Evolutionary conservation across 2,329 filamentous ascomycete genomes (phyloP), one percentile per base, ranked within the genome.

Genomic region (Colletotrichum acutatum): DNA sequence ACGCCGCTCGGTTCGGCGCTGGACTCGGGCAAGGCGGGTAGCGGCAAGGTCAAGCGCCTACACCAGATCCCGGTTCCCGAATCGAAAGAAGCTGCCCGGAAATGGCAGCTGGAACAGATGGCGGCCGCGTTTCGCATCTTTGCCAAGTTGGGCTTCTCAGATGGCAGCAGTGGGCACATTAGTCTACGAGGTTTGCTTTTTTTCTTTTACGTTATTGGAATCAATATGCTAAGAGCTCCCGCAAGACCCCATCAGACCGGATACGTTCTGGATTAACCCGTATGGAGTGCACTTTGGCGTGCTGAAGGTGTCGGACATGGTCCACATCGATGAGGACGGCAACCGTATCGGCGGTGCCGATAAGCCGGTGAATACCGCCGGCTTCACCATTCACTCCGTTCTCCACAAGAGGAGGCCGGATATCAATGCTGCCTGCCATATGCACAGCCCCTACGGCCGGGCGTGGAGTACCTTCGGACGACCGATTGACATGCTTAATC

Each of bases 311-410:
- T 87, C 86, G 1, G 91, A 94, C 78, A 90, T 94, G 88, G 89
- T 94, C 60, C 87, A 91, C 56, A 86, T 94, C 2, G 88, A 93
- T 74, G 81, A 83, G 62, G 75, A 81, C 1, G 92, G 92, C 5
- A 87, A 89, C 34, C 86, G 90, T 3, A 86, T 93, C 2, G 91
- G 90, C 22, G 91, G 91, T 11, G 71, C 68, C 24, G 79, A 77
- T 0, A 91, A 91, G 76, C 89, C 90, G 2, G 89, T 90, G 12
- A 94, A 93, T 78, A 88, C 89, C 2, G 91, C 91, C 0, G 92
- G 92, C 1, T 93, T 93, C 79, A 81, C 92, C 72, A 94, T 94
- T 68, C 92, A 94, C 79, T 86, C 86, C 11, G 90, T 90, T 4
- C 84, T 94, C 16, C 89, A 92, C 80, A 90, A 89, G 80, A 88